Evolutionary conservation across 805 yeast genomes (phyloP), one percentile per base, ranked within the genome.

Genomic region (Schizosaccharomyces japonicus): DNA sequence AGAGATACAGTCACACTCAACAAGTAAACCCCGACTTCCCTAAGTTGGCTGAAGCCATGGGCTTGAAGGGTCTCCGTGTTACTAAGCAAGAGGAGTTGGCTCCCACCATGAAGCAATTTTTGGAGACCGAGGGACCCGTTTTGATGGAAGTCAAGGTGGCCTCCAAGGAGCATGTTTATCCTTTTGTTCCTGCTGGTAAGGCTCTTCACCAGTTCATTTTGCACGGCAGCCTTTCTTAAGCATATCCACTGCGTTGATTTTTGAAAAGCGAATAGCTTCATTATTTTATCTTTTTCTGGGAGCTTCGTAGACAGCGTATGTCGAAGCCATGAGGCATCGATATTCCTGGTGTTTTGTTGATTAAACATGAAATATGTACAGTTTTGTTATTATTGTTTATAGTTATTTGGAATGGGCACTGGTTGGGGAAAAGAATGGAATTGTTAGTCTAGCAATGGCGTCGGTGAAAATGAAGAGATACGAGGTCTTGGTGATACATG

Each of bases 101-200:
- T 46, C 59, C 62, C 2, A 73, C 71, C 39, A 62, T 80, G 47
- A 68, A 75, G 60, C 75, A 78, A 60, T 78, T 84, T 70, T 66
- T 90, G 50, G 80, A 71, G 49, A 68, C 72, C 59, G 65, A 69
- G 49, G 92, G 93, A 17, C 96, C 98, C 23, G 80, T 85, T 44
- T 71, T 90, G 59, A 65, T 87, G 58, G 98, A 90, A 69, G 96
- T 84, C 40, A 57, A 76, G 47, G 90, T 84, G 29, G 96, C 85
- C 66, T 69, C 72, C 59, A 80, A 80, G 70, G 94, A 87, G 45
- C 95, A 95, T 47, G 96, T 90, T 51, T 72, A 90, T 61, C 98
- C 98, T 49, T 84, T 90, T 93, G 96, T 90, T 48, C 94, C 98
- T 48, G 93, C 76, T 51, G 98, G 96, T 56, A 82, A 80, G 63